Evolutionary conservation across 306 rosid genomes (phyloP).

Genomic region (Leucaena leucocephala): DNA sequence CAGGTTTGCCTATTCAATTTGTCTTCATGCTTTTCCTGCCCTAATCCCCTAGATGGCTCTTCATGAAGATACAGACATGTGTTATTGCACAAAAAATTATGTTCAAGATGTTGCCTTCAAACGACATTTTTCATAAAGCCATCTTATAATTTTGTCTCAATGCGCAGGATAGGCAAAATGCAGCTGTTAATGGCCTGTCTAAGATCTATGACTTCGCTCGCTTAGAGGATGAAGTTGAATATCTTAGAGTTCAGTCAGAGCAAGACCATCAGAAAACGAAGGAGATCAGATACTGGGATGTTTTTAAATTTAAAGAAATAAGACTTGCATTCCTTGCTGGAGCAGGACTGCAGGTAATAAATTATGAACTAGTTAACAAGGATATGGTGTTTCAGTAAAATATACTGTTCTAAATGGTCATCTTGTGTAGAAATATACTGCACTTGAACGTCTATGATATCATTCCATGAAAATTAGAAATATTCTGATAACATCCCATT

Average conservation of each 20-base stretch:
- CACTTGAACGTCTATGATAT: constrained; percentile 15
- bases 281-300: constrained; percentile 46
- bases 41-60: constrained; percentile 98
- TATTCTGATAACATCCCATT: constrained; percentile 32
- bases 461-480: constrained; percentile 7
- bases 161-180: constrained; percentile 56
- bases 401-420: neutral
- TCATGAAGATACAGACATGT: constrained; percentile 51
- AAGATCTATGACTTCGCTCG: constrained; percentile 73
- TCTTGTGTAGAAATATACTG: neutral
- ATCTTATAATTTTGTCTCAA: constrained; percentile 5
- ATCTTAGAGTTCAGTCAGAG: constrained; percentile 61
- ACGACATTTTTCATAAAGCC: neutral
- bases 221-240: constrained; percentile 74
- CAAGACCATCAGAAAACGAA: constrained; percentile 52
- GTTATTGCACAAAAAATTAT: neutral
- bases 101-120: constrained; percentile 1
- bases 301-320: constrained; percentile 64
- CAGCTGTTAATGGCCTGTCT: constrained; percentile 70
- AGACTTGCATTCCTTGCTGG: constrained; percentile 80
- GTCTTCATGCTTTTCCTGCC: constrained; percentile 78
- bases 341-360: constrained; percentile 82
- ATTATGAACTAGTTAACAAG: neutral
- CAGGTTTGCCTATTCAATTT: constrained; percentile 78
- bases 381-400: neutral